phyloP scores from a whole-genome alignment of 2,329 filamentous ascomycete genomes.

The Aspergillus sp. region DNA sequence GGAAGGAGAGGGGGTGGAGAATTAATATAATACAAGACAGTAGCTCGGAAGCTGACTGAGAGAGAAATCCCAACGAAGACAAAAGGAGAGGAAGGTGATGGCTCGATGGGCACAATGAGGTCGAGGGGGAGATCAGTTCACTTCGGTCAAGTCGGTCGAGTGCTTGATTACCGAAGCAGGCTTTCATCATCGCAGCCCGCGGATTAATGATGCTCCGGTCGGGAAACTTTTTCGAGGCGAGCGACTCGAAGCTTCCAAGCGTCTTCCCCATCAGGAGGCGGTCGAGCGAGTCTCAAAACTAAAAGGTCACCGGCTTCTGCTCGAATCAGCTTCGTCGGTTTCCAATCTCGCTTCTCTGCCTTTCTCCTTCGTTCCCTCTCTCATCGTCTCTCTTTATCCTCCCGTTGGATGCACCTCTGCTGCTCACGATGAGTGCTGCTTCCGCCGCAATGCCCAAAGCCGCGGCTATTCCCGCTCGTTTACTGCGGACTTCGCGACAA shows the following conservation, averaged over 20 bases:
- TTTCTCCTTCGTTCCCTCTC: conserved; percentile 1
- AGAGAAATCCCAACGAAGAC: neutral
- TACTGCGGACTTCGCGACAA: conserved; percentile 45
- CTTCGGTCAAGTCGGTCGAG: conserved; percentile 12
- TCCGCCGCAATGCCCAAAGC: conserved; percentile 45
- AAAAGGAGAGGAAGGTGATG: neutral
- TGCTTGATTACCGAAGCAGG: conserved; percentile 34
- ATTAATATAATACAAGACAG: conserved; percentile 14
- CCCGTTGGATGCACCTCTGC: conserved; percentile 17
- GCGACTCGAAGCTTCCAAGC: conserved; percentile 36
- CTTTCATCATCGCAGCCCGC: conserved; percentile 34
- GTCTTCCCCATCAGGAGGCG: conserved; percentile 25
- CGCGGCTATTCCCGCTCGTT: conserved; percentile 44
- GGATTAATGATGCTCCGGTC: conserved; percentile 32
- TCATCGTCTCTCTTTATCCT: neutral
- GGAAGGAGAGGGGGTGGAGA: conserved; percentile 7
- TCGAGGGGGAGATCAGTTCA: conserved; percentile 16
- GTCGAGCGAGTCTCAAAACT: conserved; percentile 4
- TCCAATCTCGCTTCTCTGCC: neutral
- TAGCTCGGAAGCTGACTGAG: conserved; percentile 3
- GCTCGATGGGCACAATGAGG: conserved; percentile 18
- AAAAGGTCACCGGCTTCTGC: conserved; percentile 6
- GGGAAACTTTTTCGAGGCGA: conserved; percentile 37
- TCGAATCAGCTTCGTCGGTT: conserved; percentile 5
- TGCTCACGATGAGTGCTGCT: conserved; percentile 41